phyloP scores from a whole-genome alignment of 176 grass and related monocot genomes.

The Phoenix roebelenii region DNA sequence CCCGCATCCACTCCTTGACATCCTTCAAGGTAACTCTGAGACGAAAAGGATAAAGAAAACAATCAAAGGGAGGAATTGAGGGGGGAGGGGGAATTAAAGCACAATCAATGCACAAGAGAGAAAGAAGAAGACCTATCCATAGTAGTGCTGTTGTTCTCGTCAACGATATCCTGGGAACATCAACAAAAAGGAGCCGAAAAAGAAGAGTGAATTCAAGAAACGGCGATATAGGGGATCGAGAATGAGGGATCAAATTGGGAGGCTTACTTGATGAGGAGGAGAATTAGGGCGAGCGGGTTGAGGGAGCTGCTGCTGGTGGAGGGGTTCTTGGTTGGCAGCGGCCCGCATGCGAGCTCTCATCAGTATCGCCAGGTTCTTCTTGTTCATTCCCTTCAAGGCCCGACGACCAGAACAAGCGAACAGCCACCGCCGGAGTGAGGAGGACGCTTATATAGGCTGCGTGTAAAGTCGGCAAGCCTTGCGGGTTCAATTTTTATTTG shows the following conservation, averaged over 20 bases:
- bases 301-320: constrained; percentile 11
- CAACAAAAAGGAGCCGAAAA: neutral
- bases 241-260: constrained; percentile 10
- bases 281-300: constrained; percentile 3
- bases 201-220: neutral
- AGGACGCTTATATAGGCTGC: too few species aligned
- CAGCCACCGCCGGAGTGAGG: too few species aligned
- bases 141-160: neutral
- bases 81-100: too few species aligned
- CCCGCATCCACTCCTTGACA: constrained; percentile 56
- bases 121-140: constrained; percentile 8
- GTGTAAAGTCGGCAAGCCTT: too few species aligned
- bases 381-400: constrained; percentile 41
- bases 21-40: constrained; percentile 27
- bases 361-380: constrained; percentile 63
- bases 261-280: constrained; percentile 2
- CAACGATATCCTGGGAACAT: too few species aligned
- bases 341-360: constrained; percentile 65
- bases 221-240: neutral
- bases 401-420: neutral
- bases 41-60: neutral
- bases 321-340: neutral
- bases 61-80: neutral
- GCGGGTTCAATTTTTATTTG: too few species aligned
- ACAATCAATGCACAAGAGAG: neutral